These are phyloP conservation scores for Diaporthe velutina DNA, from an alignment of 2,329 filamentous ascomycete genomes.

Conservation along the genomic window DNA sequence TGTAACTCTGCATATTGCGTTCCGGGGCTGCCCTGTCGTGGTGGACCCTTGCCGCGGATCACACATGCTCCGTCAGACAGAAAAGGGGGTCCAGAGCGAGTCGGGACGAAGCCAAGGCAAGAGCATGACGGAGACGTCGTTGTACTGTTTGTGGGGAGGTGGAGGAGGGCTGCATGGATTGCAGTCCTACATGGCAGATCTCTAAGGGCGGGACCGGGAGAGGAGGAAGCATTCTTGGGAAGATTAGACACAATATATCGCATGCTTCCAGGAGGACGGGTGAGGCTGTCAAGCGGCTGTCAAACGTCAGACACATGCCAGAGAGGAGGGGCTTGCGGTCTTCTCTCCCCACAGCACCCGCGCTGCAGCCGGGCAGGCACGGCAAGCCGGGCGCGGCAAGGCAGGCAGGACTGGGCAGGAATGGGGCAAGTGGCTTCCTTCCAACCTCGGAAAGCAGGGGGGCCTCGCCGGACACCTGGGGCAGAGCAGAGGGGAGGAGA, in stretches of 20 bases:
- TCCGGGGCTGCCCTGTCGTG: conserved; percentile 16
- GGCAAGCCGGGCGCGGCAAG: background rate
- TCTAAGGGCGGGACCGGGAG: background rate
- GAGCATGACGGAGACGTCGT: background rate
- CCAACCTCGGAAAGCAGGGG: conserved; percentile 17
- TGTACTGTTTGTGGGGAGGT: background rate
- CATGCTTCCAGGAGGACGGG: conserved; percentile 3
- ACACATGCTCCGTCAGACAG: conserved; percentile 29
- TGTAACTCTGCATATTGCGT: background rate
- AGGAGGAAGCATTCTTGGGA: background rate
- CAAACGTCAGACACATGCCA: conserved; percentile 22
- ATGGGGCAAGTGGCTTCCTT: conserved; percentile 19
- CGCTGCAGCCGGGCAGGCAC: too few relatives aligned
- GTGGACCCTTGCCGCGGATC: conserved; percentile 29
- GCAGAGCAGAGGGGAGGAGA: background rate
- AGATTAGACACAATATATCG: conserved; percentile 6
- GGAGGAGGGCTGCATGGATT: conserved; percentile 11
- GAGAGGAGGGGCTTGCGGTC: background rate
- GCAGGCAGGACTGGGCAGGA: conserved; percentile 4
- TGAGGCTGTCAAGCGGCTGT: conserved; percentile 32
- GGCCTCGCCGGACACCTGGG: conserved; percentile 11
- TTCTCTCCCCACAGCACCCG: background rate
- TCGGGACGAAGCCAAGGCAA: conserved; percentile 8
- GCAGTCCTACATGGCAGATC: background rate
- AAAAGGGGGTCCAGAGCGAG: conserved; percentile 24